phyloP scores from a whole-genome alignment of 2,329 filamentous ascomycete species.

The Pseudocercospora crystallina region DNA sequence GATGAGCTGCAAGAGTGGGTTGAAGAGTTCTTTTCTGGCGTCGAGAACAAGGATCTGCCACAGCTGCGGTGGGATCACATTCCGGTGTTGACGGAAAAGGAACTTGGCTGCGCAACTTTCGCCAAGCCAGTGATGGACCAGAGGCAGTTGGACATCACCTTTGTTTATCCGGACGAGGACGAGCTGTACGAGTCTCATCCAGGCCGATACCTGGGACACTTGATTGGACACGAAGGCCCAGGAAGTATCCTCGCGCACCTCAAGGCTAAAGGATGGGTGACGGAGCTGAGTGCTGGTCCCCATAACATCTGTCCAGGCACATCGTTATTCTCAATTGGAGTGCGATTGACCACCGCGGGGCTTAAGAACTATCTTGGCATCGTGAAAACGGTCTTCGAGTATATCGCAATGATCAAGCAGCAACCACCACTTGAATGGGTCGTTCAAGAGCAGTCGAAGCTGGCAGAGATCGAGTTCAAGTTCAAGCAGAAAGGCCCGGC shows the following conservation, averaged over 20 bases:
- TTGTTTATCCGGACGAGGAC: slow-evolving; percentile 85
- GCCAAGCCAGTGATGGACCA: slow-evolving; percentile 91
- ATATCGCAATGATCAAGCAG: slow-evolving; percentile 82
- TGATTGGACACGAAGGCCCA: slow-evolving; percentile 89
- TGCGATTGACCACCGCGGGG: slow-evolving; percentile 82
- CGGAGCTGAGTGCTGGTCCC: slow-evolving; percentile 74
- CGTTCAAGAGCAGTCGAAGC: slow-evolving; percentile 83
- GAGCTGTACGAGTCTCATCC: slow-evolving; percentile 76
- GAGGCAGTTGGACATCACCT: slow-evolving; percentile 74
- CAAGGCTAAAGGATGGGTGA: slow-evolving; percentile 88
- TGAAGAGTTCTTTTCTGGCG: slow-evolving; percentile 74
- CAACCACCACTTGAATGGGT: slow-evolving; percentile 86
- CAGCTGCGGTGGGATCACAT: slow-evolving; percentile 66
- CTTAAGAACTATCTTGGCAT: slow-evolving; percentile 80
- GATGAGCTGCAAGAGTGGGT: slow-evolving; percentile 84
- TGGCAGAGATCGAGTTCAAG: slow-evolving; percentile 91
- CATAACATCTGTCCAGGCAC: slow-evolving; percentile 76
- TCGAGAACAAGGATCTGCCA: slow-evolving; percentile 77
- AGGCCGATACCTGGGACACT: slow-evolving; percentile 79
- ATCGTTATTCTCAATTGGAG: slow-evolving; percentile 74
- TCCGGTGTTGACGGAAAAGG: slow-evolving; percentile 58
- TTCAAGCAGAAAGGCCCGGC: slow-evolving; percentile 92
- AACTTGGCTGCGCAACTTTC: slow-evolving; percentile 72
- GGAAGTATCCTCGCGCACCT: slow-evolving; percentile 88
- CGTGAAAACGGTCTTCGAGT: slow-evolving; percentile 82